Base-by-base conservation (phyloP, 1,284 basidiomycete species). In the Malassezia caprae region DNA sequence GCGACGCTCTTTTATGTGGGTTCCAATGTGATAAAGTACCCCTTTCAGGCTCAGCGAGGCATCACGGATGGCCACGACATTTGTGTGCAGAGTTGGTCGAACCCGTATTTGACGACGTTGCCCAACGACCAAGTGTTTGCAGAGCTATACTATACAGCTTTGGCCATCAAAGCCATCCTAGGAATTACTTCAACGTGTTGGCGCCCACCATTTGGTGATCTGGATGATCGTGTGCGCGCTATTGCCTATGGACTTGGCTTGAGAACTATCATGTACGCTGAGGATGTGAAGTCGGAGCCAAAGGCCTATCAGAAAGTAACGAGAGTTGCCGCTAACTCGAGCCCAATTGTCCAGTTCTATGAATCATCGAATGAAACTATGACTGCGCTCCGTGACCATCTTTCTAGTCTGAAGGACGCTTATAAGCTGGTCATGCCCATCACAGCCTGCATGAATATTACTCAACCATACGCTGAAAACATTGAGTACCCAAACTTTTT, bases 131-230 rank as follows among this genome's bases (percentile, higher is more conserved):
- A 78, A 57, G 78, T 76, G 26, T 80, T 81, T 60, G 78, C 80
- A 39, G 80, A 81, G 69, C 74, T 81, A 21, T 81, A 79, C 69
- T 81, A 80, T 76, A 78, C 78, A 27, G 75, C 75, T 55, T 73
- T 78, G 64, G 71, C 69, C 44, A 79, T 80, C 76, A 78, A 80
- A 68, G 71, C 74, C 27, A 65, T 80, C 45, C 62, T 78, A 8
- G 79, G 79, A 43, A 74, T 80, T 11, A 80, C 79, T 1, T 76
- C 78, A 5, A 71, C 68, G 32, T 78, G 76, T 70, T 79, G 77
- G 76, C 64, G 60, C 19, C 77, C 78, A 30, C 78, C 79, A 4
- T 80, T 73, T 64, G 79, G 79, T 68, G 78, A 78, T 53, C 73
- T 79, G 35, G 80, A 81, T 65, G 78, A 81, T 69, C 77, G 80